Percentiles rank a stretch among this genome's conserved stretches.
phyloP scores from a whole-genome alignment of 768 basidiomycete genomes.

The Suillus decipiens region DNA sequence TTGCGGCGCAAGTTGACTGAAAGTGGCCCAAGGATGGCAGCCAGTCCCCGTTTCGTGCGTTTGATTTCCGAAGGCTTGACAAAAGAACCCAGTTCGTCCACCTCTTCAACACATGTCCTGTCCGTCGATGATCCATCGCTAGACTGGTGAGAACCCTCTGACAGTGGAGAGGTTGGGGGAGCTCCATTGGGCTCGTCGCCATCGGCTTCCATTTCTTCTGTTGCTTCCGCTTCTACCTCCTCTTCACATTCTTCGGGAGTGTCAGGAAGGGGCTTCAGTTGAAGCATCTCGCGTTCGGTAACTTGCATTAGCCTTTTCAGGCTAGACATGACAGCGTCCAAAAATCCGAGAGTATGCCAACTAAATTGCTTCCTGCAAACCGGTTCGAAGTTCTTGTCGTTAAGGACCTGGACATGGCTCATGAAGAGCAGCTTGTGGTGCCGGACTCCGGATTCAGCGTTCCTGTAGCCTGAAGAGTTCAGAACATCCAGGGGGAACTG shows the following conservation, averaged over 20 bases:
- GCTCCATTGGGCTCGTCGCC: neutral
- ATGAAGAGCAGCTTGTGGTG: constrained; percentile 27
- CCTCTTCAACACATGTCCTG: constrained; percentile 1
- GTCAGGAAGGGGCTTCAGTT: constrained; percentile 29
- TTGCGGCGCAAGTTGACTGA: constrained; percentile 14
- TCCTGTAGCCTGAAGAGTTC: constrained; percentile 22
- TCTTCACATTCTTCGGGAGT: constrained; percentile 16
- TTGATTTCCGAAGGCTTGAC: neutral
- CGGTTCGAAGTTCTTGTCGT: constrained; percentile 7
- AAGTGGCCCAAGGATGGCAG: constrained; percentile 21
- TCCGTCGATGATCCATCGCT: constrained; percentile 6
- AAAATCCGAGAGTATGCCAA: constrained; percentile 23
- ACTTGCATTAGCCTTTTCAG: constrained; percentile 34
- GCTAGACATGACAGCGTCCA: constrained; percentile 33
- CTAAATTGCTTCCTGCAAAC: constrained; percentile 17
- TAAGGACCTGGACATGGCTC: constrained; percentile 20
- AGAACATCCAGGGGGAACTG: constrained; percentile 25
- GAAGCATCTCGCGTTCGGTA: constrained; percentile 30
- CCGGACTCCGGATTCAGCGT: constrained; percentile 22
- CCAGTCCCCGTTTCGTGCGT: constrained; percentile 15
- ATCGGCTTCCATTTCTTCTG: neutral
- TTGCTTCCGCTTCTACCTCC: neutral
- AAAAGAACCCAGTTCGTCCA: constrained; percentile 1
- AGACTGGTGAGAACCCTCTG: neutral
- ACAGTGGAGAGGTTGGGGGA: neutral